phyloP scores from a whole-genome alignment of 305 asterid species.

The Rubia tinctorum region DNA sequence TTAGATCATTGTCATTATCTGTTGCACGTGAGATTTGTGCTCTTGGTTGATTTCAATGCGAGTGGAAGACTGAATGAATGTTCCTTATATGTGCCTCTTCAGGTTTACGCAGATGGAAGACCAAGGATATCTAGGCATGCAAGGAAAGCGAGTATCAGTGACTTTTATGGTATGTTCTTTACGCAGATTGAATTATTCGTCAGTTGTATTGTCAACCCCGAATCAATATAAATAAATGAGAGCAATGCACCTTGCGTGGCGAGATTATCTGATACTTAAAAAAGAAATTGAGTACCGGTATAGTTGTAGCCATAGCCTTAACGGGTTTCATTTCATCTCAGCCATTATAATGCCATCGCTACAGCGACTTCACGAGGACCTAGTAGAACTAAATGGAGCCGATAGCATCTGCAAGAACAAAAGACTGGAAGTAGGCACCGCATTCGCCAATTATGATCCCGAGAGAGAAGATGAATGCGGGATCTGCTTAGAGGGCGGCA shows the following conservation, averaged over 20 bases:
- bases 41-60: neutral
- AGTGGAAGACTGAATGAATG: neutral
- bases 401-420: constrained; percentile 36
- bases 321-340: constrained; percentile 27
- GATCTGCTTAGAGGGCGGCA: constrained; percentile 69
- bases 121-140: constrained; percentile 58
- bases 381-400: constrained; percentile 40
- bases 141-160: constrained; percentile 67
- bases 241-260: neutral
- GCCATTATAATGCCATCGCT: constrained; percentile 86
- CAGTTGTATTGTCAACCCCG: neutral
- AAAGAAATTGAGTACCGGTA: too few relatives aligned
- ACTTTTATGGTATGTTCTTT: constrained; percentile 65
- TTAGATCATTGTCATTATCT: constrained; percentile 16
- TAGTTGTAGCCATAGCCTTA: constrained; percentile 9
- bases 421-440: constrained; percentile 30
- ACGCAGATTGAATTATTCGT: neutral
- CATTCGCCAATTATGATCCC: constrained; percentile 29
- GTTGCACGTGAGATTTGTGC: neutral
- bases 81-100: constrained; percentile 20
- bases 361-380: constrained; percentile 58
- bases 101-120: constrained; percentile 76
- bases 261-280: too few relatives aligned
- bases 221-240: neutral
- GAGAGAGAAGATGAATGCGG: constrained; percentile 75